Conservation (phyloP, 1,139 yeast species). For the Candida buenavistaensis region DNA sequence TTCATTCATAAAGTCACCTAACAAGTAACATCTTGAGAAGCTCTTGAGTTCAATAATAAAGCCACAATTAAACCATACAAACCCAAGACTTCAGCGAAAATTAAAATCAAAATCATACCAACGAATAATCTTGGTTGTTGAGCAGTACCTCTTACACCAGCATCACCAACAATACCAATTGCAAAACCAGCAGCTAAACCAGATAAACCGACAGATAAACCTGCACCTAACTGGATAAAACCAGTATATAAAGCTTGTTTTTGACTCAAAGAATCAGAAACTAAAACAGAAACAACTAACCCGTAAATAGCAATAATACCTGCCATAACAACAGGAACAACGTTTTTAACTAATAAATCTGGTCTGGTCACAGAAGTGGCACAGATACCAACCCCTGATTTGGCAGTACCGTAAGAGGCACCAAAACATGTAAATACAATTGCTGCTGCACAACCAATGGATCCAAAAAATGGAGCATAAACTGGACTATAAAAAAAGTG, state of each 20-base stretch:
- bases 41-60: slow-evolving; percentile 93
- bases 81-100: slow-evolving; percentile 98
- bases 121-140: slow-evolving; percentile 97
- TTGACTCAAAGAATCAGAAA: slow-evolving; percentile 87
- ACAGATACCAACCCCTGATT: slow-evolving; percentile 99
- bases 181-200: slow-evolving; percentile 98
- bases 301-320: slow-evolving; percentile 99
- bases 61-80: slow-evolving; percentile 98
- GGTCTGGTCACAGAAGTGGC: slow-evolving; percentile 98
- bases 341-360: slow-evolving; percentile 83
- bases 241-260: slow-evolving; percentile 88
- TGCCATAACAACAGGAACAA: slow-evolving; percentile 98
- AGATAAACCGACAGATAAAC: slow-evolving; percentile 95
- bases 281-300: slow-evolving; percentile 92
- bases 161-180: slow-evolving; percentile 98
- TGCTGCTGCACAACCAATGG: slow-evolving; percentile 99
- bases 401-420: slow-evolving; percentile 99
- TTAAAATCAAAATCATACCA: slow-evolving; percentile 88
- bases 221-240: slow-evolving; percentile 97
- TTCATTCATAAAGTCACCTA: no score
- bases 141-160: slow-evolving; percentile 95
- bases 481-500: slow-evolving; percentile 52
- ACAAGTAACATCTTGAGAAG: slow-evolving; percentile 86
- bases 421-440: slow-evolving; percentile 98
- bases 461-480: slow-evolving; percentile 93